Percentiles rank a stretch among this genome's conserved stretches.
Evolutionary conservation across 2,329 filamentous ascomycete species (phyloP).

Genomic region (Zarea fungicola): DNA sequence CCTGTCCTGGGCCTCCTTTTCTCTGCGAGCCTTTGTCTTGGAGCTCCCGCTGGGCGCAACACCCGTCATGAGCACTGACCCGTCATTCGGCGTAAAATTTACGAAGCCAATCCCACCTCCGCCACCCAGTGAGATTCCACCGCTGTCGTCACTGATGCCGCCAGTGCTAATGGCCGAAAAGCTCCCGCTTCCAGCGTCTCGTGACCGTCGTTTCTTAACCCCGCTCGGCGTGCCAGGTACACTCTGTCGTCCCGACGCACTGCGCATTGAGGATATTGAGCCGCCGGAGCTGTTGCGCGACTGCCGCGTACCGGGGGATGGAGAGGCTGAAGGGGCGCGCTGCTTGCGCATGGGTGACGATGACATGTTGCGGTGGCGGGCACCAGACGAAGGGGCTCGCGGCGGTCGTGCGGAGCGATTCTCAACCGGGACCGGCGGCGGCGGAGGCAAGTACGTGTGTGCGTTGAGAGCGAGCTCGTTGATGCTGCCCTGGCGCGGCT

Average conservation of each 20-base stretch:
- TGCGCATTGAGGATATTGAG: conserved; percentile 31
- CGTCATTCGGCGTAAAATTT: conserved; percentile 83
- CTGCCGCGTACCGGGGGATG: conserved; percentile 22
- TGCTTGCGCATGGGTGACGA: conserved; percentile 38
- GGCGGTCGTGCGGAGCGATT: conserved; percentile 38
- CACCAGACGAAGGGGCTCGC: conserved; percentile 49
- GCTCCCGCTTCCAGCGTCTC: conserved; percentile 27
- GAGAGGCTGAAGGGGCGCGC: conserved; percentile 34
- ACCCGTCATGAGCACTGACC: conserved; percentile 72
- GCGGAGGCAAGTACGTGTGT: conserved; percentile 32
- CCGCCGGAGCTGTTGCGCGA: conserved; percentile 37
- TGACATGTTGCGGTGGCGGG: conserved; percentile 39
- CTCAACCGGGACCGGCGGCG: conserved; percentile 19
- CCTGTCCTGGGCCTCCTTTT: conserved; percentile 80
- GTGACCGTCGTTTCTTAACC: conserved; percentile 35
- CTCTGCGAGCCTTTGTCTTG: conserved; percentile 90
- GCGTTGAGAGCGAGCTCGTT: conserved; percentile 28
- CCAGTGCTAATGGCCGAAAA: conserved; percentile 11
- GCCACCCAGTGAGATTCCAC: conserved; percentile 21
- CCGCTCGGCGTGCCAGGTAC: conserved; percentile 35
- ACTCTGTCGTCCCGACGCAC: conserved; percentile 31
- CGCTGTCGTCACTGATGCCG: conserved; percentile 21
- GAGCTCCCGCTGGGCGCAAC: conserved; percentile 87
- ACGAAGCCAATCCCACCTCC: conserved; percentile 56
- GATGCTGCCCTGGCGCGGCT: conserved; percentile 34